Base-by-base conservation (phyloP, 371 early-diverging fungal species). In the Phascolomyces articulosus region DNA sequence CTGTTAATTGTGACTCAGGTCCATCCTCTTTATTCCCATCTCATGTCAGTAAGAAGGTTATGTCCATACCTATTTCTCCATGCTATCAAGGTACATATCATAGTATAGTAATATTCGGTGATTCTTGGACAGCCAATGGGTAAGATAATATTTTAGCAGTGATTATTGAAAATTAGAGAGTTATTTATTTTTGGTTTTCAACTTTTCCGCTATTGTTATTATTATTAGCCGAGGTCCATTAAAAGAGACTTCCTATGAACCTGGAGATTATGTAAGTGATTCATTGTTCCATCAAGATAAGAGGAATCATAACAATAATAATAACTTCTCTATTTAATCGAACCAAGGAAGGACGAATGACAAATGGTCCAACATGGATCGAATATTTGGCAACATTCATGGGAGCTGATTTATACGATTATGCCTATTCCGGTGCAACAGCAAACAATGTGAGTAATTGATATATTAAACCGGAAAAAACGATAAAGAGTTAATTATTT, bases 91-190 rank as follows among this genome's bases (percentile, higher is more conserved):
- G 26, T 3, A n/a, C 41, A 4, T 58, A 21, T 49, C 56, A 57
- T 20, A 47, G 31, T 1, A 23, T 71, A 6, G 61, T 71, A 26
- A 31, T 58, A 24, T 73, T 73, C 63, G 73, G 73, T 23, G 69
- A 73, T 51, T 69, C 69, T 11, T 73, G 67, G 66, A 63, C 73
- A 34, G 67, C 65, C 7, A 73, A 73, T 34, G 73, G 73, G 64
- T 72, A 60, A 53, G 58, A 7, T 23, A 7, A 51, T 24, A 15
- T 15, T 20, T 9, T 1, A 24, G 27, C 10, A 24, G 47, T 21
- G 10, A 3, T 1, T 31, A 10, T n/a, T 34, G 23, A 40, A 18
- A 16, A 31, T 23, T 48, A 27, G 27, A 23, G 13, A 48, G n/a
- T 21, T 10, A 10, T 16, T 8, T 34, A 34, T 34, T 2, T 11